These are phyloP conservation scores for Sherardia arvensis DNA, from an alignment of 257 asterid genomes.

Conservation along the genomic window DNA sequence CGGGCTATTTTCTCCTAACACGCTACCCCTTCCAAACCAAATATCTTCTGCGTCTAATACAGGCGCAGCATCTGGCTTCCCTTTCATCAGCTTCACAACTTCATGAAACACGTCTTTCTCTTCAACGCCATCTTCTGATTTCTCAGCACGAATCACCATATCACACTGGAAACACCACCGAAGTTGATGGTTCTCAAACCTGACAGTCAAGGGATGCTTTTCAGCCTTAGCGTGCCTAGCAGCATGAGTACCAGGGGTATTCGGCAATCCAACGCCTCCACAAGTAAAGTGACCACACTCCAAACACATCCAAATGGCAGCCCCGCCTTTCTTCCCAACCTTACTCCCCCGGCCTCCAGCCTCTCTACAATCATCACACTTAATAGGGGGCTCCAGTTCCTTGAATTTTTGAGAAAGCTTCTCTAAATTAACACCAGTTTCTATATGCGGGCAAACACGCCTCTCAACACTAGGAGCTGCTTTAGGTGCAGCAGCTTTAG, in stretches of 20 bases:
- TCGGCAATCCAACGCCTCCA: slow-evolving; percentile 82
- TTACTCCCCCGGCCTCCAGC: slow-evolving; percentile 36
- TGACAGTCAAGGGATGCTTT: slow-evolving; percentile 54
- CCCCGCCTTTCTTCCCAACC: slow-evolving; percentile 53
- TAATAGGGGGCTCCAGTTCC: slow-evolving; percentile 26
- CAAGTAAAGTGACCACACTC: slow-evolving; percentile 76
- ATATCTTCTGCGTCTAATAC: slow-evolving; percentile 57
- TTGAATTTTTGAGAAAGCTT: slow-evolving; percentile 43
- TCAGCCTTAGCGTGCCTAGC: slow-evolving; percentile 61
- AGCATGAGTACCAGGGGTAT: slow-evolving; percentile 73
- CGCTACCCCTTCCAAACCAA: slow-evolving; percentile 65
- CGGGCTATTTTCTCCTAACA: slow-evolving; percentile 27
- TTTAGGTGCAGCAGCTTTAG: slow-evolving; percentile 24
- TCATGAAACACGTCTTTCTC: slow-evolving; percentile 41
- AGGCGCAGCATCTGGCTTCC: slow-evolving; percentile 31
- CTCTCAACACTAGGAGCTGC: slow-evolving; percentile 28
- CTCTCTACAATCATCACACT: slow-evolving; percentile 76
- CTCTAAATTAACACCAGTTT: slow-evolving; percentile 50
- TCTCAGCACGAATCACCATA: slow-evolving; percentile 38
- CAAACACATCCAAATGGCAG: slow-evolving; percentile 77
- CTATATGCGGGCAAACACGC: slow-evolving; percentile 53
- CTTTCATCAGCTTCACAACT: slow-evolving; percentile 53
- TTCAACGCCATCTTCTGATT: slow-evolving; percentile 35
- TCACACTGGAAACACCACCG: slow-evolving; percentile 66
- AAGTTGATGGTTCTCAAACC: slow-evolving; percentile 57